phyloP scores from a whole-genome alignment of 805 yeast genomes.

The Cyberlindnera lachancei region DNA sequence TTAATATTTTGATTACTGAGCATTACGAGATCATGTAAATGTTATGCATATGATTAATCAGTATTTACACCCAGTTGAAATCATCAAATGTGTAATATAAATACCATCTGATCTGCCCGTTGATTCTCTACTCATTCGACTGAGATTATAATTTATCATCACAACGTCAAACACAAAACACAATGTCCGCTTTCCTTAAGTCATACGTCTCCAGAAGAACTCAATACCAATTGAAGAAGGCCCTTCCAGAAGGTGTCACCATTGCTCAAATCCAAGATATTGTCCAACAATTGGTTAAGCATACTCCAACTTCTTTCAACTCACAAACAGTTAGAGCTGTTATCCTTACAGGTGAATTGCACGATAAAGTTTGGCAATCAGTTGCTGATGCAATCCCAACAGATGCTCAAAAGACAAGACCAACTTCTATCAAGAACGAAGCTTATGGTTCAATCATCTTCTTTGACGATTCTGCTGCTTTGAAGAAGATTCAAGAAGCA shows the following conservation, averaged over 20 bases:
- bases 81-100: too few species aligned
- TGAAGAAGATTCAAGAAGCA: conserved; percentile 33
- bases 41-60: too few species aligned
- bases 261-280: conserved; percentile 31
- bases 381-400: conserved; percentile 31
- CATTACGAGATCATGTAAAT: too few species aligned
- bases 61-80: too few species aligned
- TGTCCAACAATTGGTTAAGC: conserved; percentile 37
- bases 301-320: conserved; percentile 46
- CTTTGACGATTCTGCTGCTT: conserved; percentile 35
- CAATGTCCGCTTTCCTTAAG: conserved; percentile 21
- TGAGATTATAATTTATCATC: too few species aligned
- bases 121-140: too few species aligned
- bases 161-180: too few species aligned
- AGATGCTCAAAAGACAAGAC: conserved; percentile 33
- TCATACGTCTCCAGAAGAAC: conserved; percentile 38
- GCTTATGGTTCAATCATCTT: conserved; percentile 44
- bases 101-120: too few species aligned
- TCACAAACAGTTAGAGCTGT: conserved; percentile 43
- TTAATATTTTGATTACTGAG: too few species aligned
- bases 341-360: conserved; percentile 37
- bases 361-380: conserved; percentile 38
- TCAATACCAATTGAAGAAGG: conserved; percentile 36
- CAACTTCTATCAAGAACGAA: conserved; percentile 34
- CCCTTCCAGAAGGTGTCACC: conserved; percentile 35